A percentile compares a stretch with the other conserved stretches of the same genome.
These are phyloP conservation scores for Euphorbia lathyris DNA, from an alignment of 345 rosid species.

Conservation along the genomic window DNA sequence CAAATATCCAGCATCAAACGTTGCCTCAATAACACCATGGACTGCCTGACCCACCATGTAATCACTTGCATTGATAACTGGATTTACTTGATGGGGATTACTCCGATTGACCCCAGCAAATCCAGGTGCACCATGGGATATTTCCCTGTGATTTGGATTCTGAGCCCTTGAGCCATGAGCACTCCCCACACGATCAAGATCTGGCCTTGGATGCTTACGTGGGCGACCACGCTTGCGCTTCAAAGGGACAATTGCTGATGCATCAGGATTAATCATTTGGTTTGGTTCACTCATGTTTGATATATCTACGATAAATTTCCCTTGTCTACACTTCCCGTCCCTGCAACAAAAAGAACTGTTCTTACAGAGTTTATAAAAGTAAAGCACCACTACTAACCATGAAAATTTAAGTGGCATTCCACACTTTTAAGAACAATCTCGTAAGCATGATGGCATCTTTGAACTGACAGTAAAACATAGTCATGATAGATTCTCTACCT, in stretches of 20 bases:
- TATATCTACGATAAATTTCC: neutral
- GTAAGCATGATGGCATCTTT: neutral
- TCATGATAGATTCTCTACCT: neutral
- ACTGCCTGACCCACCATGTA: constrained; percentile 65
- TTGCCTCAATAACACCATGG: constrained; percentile 65
- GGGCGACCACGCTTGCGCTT: constrained; percentile 93
- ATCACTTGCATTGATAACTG: constrained; percentile 29
- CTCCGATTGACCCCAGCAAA: constrained; percentile 29
- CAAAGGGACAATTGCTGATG: constrained; percentile 39
- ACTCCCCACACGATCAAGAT: constrained; percentile 19
- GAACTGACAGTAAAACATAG: neutral
- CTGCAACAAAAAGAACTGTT: constrained; percentile 13
- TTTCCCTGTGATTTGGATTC: constrained; percentile 30
- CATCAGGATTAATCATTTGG: constrained; percentile 36
- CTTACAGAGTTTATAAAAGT: constrained; percentile 7
- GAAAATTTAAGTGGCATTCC: too few relatives aligned
- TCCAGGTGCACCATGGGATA: constrained; percentile 34
- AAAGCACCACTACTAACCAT: neutral
- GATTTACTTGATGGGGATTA: constrained; percentile 32
- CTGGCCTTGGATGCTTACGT: constrained; percentile 50
- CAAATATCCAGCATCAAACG: constrained; percentile 78
- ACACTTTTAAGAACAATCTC: neutral
- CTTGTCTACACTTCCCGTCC: constrained; percentile 15
- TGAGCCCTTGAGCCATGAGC: constrained; percentile 20
- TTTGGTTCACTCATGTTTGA: constrained; percentile 46